These are phyloP conservation scores for Lunularia cruciata DNA, from an alignment of 225 moss, liverwort and hornwort species.

Conservation along the genomic window DNA sequence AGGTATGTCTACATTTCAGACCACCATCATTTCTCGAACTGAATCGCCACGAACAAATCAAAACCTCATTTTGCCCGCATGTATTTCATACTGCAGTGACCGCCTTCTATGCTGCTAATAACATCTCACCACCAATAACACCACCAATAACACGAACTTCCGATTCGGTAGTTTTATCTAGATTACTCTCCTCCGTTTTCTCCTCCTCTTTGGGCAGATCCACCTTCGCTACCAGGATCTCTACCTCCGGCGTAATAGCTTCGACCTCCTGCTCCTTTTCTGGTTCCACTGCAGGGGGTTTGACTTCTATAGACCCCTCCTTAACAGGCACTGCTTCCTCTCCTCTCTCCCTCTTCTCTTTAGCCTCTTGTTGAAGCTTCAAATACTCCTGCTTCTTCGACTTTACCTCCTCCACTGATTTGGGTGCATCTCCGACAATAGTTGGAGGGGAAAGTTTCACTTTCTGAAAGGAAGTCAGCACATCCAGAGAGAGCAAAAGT, in stretches of 20 bases:
- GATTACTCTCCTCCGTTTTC: background rate
- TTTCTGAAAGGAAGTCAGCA: constrained; percentile 69
- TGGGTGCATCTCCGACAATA: constrained; percentile 67
- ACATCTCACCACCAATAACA: constrained; percentile 15
- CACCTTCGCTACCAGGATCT: background rate
- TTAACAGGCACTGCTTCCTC: constrained; percentile 25
- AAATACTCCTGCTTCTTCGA: constrained; percentile 63
- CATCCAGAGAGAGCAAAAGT: constrained; percentile 72
- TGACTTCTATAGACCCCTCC: background rate
- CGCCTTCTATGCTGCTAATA: background rate
- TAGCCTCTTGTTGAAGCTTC: constrained; percentile 64
- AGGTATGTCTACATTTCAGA: too few species aligned
- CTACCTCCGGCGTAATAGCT: constrained; percentile 9
- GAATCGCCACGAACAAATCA: background rate
- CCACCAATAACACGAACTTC: constrained; percentile 6
- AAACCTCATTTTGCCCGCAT: background rate
- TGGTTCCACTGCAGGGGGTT: background rate
- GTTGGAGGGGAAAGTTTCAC: constrained; percentile 83
- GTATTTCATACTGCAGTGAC: background rate
- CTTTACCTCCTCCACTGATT: constrained; percentile 75
- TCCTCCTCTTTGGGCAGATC: constrained; percentile 7
- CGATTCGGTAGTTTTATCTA: background rate
- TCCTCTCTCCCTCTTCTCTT: constrained; percentile 65
- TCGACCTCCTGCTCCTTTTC: constrained; percentile 5
- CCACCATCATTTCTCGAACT: too few species aligned